These are phyloP conservation scores for Papiliotrema laurentii DNA, from an alignment of 1,284 basidiomycete species.

Conservation along the genomic window DNA sequence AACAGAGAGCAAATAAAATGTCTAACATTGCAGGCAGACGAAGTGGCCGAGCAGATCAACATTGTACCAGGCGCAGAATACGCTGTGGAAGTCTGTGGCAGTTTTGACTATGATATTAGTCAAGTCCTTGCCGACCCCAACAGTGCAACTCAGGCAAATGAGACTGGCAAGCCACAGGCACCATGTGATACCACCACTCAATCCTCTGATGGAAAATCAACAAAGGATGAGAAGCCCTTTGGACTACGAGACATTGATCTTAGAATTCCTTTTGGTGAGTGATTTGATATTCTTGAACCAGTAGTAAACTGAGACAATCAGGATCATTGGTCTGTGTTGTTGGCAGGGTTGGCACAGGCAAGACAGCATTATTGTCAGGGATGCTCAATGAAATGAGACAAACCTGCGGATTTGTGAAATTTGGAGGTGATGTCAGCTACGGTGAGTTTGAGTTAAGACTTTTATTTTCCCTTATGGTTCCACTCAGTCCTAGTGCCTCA, in stretches of 20 bases:
- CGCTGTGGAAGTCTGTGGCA: constrained; percentile 59
- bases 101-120: constrained; percentile 67
- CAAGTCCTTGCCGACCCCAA: too few species aligned
- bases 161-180: too few species aligned
- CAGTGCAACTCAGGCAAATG: too few species aligned
- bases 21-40: constrained; percentile 18
- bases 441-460: constrained; percentile 26
- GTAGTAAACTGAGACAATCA: too few species aligned
- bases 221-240: too few species aligned
- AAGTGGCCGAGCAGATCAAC: not conserved
- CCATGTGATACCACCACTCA: too few species aligned
- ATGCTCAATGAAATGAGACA: constrained; percentile 72
- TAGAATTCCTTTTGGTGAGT: constrained; percentile 54
- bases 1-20: too few species aligned
- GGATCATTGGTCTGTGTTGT: constrained; percentile 30
- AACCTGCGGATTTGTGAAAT: constrained; percentile 56
- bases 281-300: too few species aligned
- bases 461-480: not conserved
- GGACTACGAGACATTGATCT: constrained; percentile 57
- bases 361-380: constrained; percentile 58
- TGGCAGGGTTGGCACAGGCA: constrained; percentile 36
- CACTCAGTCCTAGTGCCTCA: constrained; percentile 2
- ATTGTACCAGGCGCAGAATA: constrained; percentile 15
- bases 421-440: constrained; percentile 65
- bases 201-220: too few species aligned